A percentile compares a stretch with the other conserved stretches of the same genome.
Conservation (phyloP, 169 alveolate species). For the Plasmodium inui region DNA sequence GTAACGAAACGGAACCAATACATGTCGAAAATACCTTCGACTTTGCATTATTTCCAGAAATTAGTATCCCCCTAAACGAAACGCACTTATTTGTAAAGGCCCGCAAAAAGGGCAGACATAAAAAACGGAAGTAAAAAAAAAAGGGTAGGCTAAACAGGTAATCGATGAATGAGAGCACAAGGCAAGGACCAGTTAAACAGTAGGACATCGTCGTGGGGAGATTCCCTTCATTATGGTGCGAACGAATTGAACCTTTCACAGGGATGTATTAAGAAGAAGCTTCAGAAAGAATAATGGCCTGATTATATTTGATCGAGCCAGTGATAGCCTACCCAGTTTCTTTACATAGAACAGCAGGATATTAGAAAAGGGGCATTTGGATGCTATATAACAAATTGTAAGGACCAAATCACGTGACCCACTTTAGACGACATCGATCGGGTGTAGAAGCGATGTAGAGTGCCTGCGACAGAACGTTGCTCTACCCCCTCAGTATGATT, state of each 20-base stretch:
- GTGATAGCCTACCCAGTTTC: not conserved
- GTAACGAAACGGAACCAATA: not conserved
- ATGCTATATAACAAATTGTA: not conserved
- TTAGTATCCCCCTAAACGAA: not conserved
- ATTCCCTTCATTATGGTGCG: not conserved
- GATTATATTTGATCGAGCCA: not conserved
- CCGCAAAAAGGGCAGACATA: not conserved
- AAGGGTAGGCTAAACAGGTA: not conserved
- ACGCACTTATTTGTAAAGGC: not conserved
- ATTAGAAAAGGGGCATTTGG: not conserved
- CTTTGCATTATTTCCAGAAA: not conserved
- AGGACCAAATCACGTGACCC: not conserved
- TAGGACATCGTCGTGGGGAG: not conserved
- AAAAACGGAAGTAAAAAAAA: not conserved
- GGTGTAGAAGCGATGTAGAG: not conserved
- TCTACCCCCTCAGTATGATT: not conserved
- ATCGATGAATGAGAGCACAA: not conserved
- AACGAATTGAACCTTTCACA: not conserved
- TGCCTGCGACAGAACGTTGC: not conserved
- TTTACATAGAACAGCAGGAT: not conserved
- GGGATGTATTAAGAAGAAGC: not conserved
- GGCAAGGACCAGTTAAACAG: not conserved
- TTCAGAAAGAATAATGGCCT: not conserved
- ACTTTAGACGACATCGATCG: not conserved
- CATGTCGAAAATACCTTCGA: constrained; percentile 42